Conservation (phyloP, 176 grass and related monocot species). For the Juncus effusus region DNA sequence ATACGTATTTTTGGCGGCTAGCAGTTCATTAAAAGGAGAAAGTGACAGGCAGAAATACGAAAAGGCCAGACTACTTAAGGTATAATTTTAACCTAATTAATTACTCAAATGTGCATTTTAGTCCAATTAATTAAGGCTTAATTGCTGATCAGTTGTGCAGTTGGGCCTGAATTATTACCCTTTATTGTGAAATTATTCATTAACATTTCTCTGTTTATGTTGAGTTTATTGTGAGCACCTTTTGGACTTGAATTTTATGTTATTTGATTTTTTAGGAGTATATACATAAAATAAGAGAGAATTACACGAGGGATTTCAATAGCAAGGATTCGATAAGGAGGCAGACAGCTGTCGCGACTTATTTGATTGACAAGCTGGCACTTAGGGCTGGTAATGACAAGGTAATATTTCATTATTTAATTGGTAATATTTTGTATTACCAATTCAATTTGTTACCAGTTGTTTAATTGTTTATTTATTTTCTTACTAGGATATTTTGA, state of each 20-base stretch:
- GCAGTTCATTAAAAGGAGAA: conserved; percentile 73
- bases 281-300: conserved; percentile 57
- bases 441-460: no score
- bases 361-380: conserved; percentile 91
- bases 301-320: conserved; percentile 77
- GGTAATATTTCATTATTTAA: conserved; percentile 39
- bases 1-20: conserved; percentile 88
- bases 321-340: conserved; percentile 47
- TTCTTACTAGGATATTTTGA: no score
- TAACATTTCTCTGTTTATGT: conserved; percentile 1
- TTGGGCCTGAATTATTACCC: conserved; percentile 5
- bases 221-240: background rate
- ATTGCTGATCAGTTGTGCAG: no score
- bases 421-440: no score
- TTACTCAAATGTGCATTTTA: no score
- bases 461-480: no score
- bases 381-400: conserved; percentile 95
- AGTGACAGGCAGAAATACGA: conserved; percentile 94
- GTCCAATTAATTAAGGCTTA: no score
- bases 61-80: conserved; percentile 82
- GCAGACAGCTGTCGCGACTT: conserved; percentile 83
- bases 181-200: background rate
- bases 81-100: no score
- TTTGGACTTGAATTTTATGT: background rate
- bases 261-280: conserved; percentile 46